Evolutionary conservation across 192 early-diverging fungal genomes (phyloP).

Genomic region (Coemansia sp.): DNA sequence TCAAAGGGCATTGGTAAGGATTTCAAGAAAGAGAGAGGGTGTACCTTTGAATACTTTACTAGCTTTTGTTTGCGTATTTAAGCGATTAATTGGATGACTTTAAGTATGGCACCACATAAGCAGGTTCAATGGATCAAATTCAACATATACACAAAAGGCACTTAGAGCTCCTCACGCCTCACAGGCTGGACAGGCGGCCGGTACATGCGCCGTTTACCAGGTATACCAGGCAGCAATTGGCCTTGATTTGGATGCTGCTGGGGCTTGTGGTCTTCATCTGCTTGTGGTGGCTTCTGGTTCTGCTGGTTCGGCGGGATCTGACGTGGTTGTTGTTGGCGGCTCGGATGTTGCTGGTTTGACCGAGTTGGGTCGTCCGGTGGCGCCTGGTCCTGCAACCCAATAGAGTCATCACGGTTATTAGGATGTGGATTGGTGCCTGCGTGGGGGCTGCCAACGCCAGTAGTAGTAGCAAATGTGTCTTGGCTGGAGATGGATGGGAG

Average conservation of each 20-base stretch:
- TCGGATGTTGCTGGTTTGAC: not conserved
- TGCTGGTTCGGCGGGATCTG: not conserved
- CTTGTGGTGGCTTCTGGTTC: not conserved
- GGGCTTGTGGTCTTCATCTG: not conserved
- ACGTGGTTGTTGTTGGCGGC: not conserved
- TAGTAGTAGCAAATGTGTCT: constrained; percentile 15
- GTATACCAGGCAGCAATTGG: not conserved
- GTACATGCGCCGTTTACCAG: not conserved
- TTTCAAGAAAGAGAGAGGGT: not conserved
- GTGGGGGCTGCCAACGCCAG: not conserved
- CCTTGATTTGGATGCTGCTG: not conserved
- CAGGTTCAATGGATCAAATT: not conserved
- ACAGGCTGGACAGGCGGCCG: constrained; percentile 7
- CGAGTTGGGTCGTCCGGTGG: not conserved
- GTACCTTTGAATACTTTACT: not conserved
- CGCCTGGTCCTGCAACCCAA: not conserved
- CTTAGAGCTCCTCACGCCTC: not conserved
- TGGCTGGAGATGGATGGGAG: not conserved
- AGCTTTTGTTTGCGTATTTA: not conserved
- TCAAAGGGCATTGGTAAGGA: constrained; percentile 13
- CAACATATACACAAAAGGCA: not conserved
- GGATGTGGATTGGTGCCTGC: not conserved
- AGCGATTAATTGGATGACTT: not conserved
- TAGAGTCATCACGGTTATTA: not conserved
- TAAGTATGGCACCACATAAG: not conserved